Percentiles rank a stretch among this genome's conserved stretches.
Evolutionary conservation across 2,329 filamentous ascomycete genomes (phyloP).

Genomic region (Cercospora citrullina): DNA sequence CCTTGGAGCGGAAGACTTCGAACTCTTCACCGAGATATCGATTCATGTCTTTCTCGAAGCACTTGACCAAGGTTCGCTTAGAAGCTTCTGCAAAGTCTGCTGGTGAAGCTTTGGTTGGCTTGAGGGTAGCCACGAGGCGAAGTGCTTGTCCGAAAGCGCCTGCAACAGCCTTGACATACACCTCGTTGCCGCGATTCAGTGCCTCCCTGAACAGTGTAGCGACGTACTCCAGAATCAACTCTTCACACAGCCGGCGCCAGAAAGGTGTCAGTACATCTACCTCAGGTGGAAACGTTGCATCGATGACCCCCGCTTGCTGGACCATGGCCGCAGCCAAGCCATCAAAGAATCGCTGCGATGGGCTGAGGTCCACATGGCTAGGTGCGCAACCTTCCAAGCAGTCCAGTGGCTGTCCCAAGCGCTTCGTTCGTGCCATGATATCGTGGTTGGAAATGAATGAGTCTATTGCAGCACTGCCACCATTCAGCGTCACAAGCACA

Average conservation of each 20-base stretch:
- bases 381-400: slow-evolving; percentile 70
- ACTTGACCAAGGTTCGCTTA: slow-evolving; percentile 65
- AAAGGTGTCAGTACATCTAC: slow-evolving; percentile 73
- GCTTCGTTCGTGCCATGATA: slow-evolving; percentile 71
- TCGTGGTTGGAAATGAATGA: slow-evolving; percentile 84
- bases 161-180: slow-evolving; percentile 82
- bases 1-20: slow-evolving; percentile 75
- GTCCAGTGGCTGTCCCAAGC: slow-evolving; percentile 73
- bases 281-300: slow-evolving; percentile 74
- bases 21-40: slow-evolving; percentile 90
- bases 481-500: slow-evolving; percentile 79
- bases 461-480: slow-evolving; percentile 74
- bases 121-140: slow-evolving; percentile 71
- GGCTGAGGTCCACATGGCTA: slow-evolving; percentile 73
- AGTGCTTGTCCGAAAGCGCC: slow-evolving; percentile 84
- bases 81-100: slow-evolving; percentile 64
- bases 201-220: slow-evolving; percentile 84
- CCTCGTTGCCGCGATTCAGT: slow-evolving; percentile 70
- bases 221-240: slow-evolving; percentile 80
- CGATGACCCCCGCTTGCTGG: slow-evolving; percentile 77
- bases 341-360: slow-evolving; percentile 79
- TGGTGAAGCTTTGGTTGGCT: slow-evolving; percentile 63
- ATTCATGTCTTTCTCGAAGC: slow-evolving; percentile 92
- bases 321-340: slow-evolving; percentile 72
- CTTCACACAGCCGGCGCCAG: slow-evolving; percentile 78